Percentiles rank a stretch among this genome's conserved stretches.
These are phyloP conservation scores for Apophysomyces variabilis DNA, from an alignment of 371 early-diverging fungal genomes.

Conservation along the genomic window DNA sequence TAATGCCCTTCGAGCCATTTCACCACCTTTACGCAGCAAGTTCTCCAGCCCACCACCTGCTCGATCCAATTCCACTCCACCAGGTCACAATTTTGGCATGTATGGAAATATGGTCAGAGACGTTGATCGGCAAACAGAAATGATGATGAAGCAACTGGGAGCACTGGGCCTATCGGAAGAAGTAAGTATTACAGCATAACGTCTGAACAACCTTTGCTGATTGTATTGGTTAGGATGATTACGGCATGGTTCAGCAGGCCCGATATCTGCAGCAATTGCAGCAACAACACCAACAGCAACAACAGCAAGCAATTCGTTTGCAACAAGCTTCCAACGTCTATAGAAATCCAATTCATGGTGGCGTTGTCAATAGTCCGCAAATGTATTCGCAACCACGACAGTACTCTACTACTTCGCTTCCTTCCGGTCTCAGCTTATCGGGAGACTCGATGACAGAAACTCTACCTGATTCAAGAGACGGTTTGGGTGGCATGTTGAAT, in stretches of 20 bases:
- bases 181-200: slow-evolving; percentile 18
- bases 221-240: neutral
- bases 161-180: slow-evolving; percentile 42
- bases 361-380: slow-evolving; percentile 9
- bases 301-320: slow-evolving; percentile 22
- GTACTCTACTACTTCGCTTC: slow-evolving; percentile 13
- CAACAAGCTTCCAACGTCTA: slow-evolving; percentile 18
- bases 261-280: slow-evolving; percentile 24
- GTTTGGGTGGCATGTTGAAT: neutral
- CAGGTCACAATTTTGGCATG: slow-evolving; percentile 37
- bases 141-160: slow-evolving; percentile 39
- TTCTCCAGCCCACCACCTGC: slow-evolving; percentile 40
- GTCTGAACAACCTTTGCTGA: slow-evolving; percentile 17
- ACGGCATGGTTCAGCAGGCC: slow-evolving; percentile 20
- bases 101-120: slow-evolving; percentile 17
- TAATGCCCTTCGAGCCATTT: slow-evolving; percentile 24
- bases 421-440: slow-evolving; percentile 20
- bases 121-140: slow-evolving; percentile 31
- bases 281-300: slow-evolving; percentile 17
- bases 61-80: slow-evolving; percentile 56
- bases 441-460: slow-evolving; percentile 7
- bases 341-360: slow-evolving; percentile 5
- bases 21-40: slow-evolving; percentile 41
- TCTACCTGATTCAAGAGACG: slow-evolving; percentile 10
- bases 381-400: slow-evolving; percentile 19